Conservation (phyloP, 164 flowering plant genomes). For the Chimonanthus praecox region DNA sequence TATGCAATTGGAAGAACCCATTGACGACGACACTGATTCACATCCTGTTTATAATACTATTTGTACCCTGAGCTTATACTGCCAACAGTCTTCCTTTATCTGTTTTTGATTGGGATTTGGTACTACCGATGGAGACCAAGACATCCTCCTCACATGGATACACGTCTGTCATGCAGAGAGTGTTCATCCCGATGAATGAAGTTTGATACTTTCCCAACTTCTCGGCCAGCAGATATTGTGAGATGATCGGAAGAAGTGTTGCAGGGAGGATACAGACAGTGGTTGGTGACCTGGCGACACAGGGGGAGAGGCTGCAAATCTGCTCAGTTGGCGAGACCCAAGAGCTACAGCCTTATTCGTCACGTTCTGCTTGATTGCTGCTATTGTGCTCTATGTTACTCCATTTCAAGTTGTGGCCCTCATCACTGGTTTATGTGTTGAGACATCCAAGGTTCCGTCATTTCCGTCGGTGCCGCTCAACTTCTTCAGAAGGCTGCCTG, state of each 20-base stretch:
- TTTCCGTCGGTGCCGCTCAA: constrained; percentile 39
- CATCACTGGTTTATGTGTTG: constrained; percentile 24
- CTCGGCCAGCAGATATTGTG: constrained; percentile 25
- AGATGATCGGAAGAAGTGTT: constrained; percentile 41
- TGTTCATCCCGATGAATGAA: constrained; percentile 39
- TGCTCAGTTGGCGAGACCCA: constrained; percentile 62
- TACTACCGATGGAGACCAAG: constrained; percentile 36
- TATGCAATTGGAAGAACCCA: constrained; percentile 86
- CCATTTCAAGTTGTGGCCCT: constrained; percentile 22
- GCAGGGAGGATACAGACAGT: constrained; percentile 47
- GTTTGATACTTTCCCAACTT: constrained; percentile 53
- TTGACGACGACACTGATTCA: constrained; percentile 73
- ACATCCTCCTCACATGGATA: constrained; percentile 55
- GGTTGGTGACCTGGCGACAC: constrained; percentile 51
- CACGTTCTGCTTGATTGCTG: constrained; percentile 35
- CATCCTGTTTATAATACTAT: constrained; percentile 58
- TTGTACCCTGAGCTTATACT: constrained; percentile 79
- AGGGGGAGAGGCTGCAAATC: constrained; percentile 47
- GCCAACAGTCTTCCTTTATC: constrained; percentile 77
- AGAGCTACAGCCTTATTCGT: constrained; percentile 50
- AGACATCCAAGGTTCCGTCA: constrained; percentile 57
- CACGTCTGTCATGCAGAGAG: constrained; percentile 35
- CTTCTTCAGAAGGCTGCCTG: constrained; percentile 57
- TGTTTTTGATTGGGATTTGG: constrained; percentile 59
- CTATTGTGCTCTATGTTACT: constrained; percentile 26